A percentile compares a stretch with the other conserved stretches of the same genome.
These are phyloP conservation scores for Plasmodiophora brassicae DNA, from an alignment of 208 protist species.

Conservation along the genomic window DNA sequence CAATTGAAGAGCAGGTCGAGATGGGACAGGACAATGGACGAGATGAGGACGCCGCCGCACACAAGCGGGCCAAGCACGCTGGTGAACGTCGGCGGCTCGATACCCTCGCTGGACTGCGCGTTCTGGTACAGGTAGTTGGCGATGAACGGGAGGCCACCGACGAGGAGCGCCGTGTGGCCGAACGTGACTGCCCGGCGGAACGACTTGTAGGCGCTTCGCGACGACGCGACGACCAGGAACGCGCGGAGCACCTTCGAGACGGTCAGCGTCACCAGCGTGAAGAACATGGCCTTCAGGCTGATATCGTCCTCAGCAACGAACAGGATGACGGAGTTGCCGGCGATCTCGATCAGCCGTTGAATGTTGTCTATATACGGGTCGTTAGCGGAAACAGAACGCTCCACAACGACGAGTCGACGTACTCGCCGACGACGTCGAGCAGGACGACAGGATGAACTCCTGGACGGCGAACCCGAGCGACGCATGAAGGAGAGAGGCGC, in stretches of 20 bases:
- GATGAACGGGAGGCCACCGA: neutral
- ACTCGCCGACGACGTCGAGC: conserved; percentile 74
- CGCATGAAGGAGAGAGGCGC: conserved; percentile 67
- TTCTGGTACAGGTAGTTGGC: neutral
- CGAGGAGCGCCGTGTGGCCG: neutral
- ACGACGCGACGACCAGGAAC: neutral
- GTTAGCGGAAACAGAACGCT: conserved; percentile 63
- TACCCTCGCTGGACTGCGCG: neutral
- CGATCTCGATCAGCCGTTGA: neutral
- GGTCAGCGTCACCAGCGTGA: neutral
- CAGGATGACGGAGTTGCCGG: conserved; percentile 13
- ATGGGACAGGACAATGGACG: conserved; percentile 54
- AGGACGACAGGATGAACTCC: conserved; percentile 78
- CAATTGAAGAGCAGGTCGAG: conserved; percentile 50
- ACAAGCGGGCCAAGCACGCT: conserved; percentile 61
- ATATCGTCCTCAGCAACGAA: conserved; percentile 8
- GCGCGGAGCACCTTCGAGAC: neutral
- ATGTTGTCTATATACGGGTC: neutral
- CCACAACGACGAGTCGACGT: conserved; percentile 65
- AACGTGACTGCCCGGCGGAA: conserved; percentile 10
- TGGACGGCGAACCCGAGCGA: conserved; percentile 68
- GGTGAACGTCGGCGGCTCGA: conserved; percentile 67
- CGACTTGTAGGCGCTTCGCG: neutral
- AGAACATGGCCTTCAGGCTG: conserved; percentile 10
- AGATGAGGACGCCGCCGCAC: conserved; percentile 53